Evolutionary conservation across 2,329 filamentous ascomycete species (phyloP).

Genomic region (Aspergillus brasiliensis): DNA sequence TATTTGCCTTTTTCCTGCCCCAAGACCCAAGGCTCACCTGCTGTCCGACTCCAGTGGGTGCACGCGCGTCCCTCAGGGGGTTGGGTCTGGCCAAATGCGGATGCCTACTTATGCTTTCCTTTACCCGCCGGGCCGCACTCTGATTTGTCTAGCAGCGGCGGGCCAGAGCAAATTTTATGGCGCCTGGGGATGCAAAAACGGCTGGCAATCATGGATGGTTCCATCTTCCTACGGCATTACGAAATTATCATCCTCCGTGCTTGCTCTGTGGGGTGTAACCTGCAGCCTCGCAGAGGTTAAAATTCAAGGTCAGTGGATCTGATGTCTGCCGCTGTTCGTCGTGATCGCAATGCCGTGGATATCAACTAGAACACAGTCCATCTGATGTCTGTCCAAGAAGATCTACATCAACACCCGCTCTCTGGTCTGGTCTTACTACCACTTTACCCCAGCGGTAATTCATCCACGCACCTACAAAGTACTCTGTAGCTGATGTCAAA

Average conservation of each 20-base stretch:
- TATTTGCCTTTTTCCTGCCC: neutral
- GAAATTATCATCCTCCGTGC: neutral
- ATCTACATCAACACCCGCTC: neutral
- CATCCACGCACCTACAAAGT: too few relatives aligned
- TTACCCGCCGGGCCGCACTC: constrained; percentile 8
- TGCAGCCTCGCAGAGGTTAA: neutral
- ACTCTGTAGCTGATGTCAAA: too few relatives aligned
- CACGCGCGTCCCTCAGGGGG: constrained; percentile 28
- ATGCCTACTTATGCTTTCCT: constrained; percentile 15
- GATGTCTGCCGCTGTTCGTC: neutral
- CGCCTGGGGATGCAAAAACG: neutral
- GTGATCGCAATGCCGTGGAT: neutral
- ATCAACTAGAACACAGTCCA: neutral
- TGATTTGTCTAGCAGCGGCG: constrained; percentile 16
- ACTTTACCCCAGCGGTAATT: neutral
- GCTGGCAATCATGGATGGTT: constrained; percentile 4
- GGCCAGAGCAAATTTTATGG: constrained; percentile 11
- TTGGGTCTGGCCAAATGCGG: constrained; percentile 22
- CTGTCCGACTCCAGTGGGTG: constrained; percentile 5
- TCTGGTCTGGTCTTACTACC: neutral
- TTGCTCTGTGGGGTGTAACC: neutral
- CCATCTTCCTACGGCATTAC: constrained; percentile 4
- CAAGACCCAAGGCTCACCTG: neutral
- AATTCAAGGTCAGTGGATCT: neutral
- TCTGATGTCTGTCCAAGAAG: neutral